These are phyloP conservation scores for Tetracentron sinense DNA, from an alignment of 164 flowering plant species.

Conservation along the genomic window DNA sequence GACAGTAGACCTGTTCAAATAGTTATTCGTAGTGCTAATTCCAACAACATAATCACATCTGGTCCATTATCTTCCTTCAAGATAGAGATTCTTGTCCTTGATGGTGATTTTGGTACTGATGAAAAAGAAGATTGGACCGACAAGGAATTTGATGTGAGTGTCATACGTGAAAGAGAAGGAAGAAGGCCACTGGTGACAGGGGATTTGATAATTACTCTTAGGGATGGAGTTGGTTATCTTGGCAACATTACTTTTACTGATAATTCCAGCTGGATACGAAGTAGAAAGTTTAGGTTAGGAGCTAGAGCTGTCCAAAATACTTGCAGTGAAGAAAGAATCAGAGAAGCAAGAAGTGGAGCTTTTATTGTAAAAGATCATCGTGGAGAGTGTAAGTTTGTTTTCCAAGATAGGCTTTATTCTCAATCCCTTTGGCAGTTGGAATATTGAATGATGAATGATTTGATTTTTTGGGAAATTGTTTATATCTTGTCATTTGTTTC, in stretches of 20 bases:
- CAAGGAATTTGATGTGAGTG: constrained; percentile 28
- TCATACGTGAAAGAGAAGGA: constrained; percentile 50
- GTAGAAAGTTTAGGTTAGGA: constrained; percentile 51
- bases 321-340: constrained; percentile 25
- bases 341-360: constrained; percentile 52
- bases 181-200: constrained; percentile 57
- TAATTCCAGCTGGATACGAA: constrained; percentile 58
- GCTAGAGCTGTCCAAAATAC: constrained; percentile 27
- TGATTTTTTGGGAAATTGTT: constrained; percentile 10
- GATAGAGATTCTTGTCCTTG: constrained; percentile 45
- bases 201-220: constrained; percentile 24
- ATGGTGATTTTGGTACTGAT: constrained; percentile 47
- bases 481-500: background rate
- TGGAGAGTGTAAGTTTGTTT: constrained; percentile 49
- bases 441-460: constrained; percentile 24
- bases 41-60: constrained; percentile 18
- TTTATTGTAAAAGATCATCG: constrained; percentile 67
- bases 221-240: constrained; percentile 38
- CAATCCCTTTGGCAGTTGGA: background rate
- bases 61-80: constrained; percentile 44
- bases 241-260: constrained; percentile 47
- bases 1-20: constrained; percentile 31
- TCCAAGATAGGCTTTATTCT: too few species aligned
- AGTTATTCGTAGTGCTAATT: constrained; percentile 29
- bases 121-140: constrained; percentile 39